Percentiles rank a stretch among this genome's conserved stretches.
phyloP scores from a whole-genome alignment of 805 yeast genomes.

The Ogataea angusta region DNA sequence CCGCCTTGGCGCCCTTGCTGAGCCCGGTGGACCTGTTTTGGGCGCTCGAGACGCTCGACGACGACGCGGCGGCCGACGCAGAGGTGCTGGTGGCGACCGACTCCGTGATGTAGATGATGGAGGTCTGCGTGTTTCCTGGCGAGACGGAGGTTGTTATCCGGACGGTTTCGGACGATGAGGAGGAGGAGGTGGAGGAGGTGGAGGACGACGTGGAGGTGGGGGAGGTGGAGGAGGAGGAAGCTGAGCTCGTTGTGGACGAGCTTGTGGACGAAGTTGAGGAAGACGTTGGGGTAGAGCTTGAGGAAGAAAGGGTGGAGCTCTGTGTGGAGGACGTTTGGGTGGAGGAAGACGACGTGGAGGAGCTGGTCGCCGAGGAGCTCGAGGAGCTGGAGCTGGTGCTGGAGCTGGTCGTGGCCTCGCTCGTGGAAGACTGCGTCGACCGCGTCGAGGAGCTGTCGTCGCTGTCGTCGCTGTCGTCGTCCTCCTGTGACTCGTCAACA shows the following conservation, averaged over 20 bases:
- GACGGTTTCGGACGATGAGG: slow-evolving; percentile 12
- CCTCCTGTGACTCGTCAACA: slow-evolving; percentile 25
- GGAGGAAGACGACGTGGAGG: slow-evolving; percentile 18
- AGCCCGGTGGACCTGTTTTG: slow-evolving; percentile 13
- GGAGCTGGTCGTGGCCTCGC: slow-evolving; percentile 4
- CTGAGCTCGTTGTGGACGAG: slow-evolving; percentile 8
- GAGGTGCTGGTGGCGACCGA: slow-evolving; percentile 20
- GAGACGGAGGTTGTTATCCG: slow-evolving; percentile 22
- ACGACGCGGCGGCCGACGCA: slow-evolving; percentile 13
- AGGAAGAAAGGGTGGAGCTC: slow-evolving; percentile 5
- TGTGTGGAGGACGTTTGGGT: slow-evolving; percentile 12
- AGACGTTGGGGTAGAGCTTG: slow-evolving; percentile 1
- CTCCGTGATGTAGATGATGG: slow-evolving; percentile 25
- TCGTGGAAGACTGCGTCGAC: background rate
- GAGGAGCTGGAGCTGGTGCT: slow-evolving; percentile 21
- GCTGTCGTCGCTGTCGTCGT: slow-evolving; percentile 1
- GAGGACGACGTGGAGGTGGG: slow-evolving; percentile 5
- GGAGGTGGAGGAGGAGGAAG: background rate
- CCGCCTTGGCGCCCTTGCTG: slow-evolving; percentile 35
- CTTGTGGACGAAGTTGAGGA: slow-evolving; percentile 12
- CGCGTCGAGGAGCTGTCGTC: slow-evolving; percentile 2
- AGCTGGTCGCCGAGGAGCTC: slow-evolving; percentile 13
- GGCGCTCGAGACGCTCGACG: slow-evolving; percentile 13
- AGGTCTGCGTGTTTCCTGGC: slow-evolving; percentile 22
- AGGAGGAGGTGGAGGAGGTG: background rate